phyloP scores from a whole-genome alignment of 495 filamentous ascomycete species.

The Penicillium nucicola region DNA sequence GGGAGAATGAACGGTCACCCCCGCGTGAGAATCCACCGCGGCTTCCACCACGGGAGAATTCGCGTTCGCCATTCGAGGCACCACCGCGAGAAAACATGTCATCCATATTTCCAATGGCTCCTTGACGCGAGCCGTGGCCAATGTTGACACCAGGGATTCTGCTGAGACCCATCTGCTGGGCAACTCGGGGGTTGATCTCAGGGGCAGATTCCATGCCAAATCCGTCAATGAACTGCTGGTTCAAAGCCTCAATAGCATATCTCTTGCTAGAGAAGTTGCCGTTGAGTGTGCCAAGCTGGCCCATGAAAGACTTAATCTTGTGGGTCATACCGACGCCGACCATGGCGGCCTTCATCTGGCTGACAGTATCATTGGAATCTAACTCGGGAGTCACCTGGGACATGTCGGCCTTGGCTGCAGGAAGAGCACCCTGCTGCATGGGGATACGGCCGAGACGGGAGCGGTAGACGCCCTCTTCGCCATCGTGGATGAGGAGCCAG shows the following conservation, averaged over 20 bases:
- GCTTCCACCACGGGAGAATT: background rate
- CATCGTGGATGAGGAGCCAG: slow-evolving; percentile 66
- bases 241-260: slow-evolving; percentile 51
- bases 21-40: slow-evolving; percentile 2
- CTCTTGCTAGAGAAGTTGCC: slow-evolving; percentile 28
- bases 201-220: slow-evolving; percentile 63
- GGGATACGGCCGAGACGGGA: slow-evolving; percentile 58
- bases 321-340: slow-evolving; percentile 25
- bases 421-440: slow-evolving; percentile 57
- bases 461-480: slow-evolving; percentile 51
- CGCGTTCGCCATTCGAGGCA: background rate
- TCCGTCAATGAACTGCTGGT: slow-evolving; percentile 56
- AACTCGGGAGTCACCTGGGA: slow-evolving; percentile 28
- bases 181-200: slow-evolving; percentile 38
- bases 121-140: background rate
- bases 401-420: slow-evolving; percentile 52
- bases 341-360: slow-evolving; percentile 33
- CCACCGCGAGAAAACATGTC: background rate
- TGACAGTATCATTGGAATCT: slow-evolving; percentile 29
- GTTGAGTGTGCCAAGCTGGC: slow-evolving; percentile 39
- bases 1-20: no score
- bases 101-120: background rate
- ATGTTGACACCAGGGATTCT: slow-evolving; percentile 16
- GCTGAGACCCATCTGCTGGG: slow-evolving; percentile 44
- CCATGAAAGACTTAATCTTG: slow-evolving; percentile 54